Base-by-base conservation (phyloP, 306 rosid species). In the Casuarina cunninghamiana region DNA sequence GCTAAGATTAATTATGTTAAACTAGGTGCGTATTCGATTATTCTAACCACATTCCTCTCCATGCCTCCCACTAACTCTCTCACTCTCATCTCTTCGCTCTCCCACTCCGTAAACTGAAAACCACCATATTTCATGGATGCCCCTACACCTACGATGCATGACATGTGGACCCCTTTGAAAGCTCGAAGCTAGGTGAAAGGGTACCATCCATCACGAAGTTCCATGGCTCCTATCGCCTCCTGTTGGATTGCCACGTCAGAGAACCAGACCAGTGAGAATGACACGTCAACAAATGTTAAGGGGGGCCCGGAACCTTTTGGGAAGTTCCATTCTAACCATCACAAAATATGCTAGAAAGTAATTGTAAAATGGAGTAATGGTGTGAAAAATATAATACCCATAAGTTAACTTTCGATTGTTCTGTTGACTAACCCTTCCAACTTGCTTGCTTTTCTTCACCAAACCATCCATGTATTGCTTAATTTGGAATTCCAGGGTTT, bases 221-320 rank as follows among this genome's bases (percentile, higher is more conserved):
- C 58, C 53, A 41, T 54, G 54, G 67, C 16, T 35, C 10, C 44
- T 75, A 10, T 82, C 63, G 74, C 46, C 78, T 77, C 72, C 82
- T 26, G 75, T 66, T 78, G 4, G 39, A 65, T 35, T 72, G 79
- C 77, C 73, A 72, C 68, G 26, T 82, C 76, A 42, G 76, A 75
- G 68, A 49, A 72, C 42, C 41, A 49, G 50, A 50, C 75, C 45
- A 37, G 66, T 79, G 89, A 87, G 75, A 86, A 81, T 75, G 89
- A 88, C 85, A 74, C 79, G 79, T 84, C 85, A 87, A 92, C 91
- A 81, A 86, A 76, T 77, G 57, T 67, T 53, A 58, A 19, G 81
- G 77, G 69, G 81, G 80, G 71, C 84, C 84, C 85, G 63, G 53
- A 17, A 61, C 26, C 76, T 75, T 75, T 67, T 67, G 12, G 50